These are phyloP conservation scores for Chaetomium sp. DNA, from an alignment of 2,329 filamentous ascomycete genomes.

Conservation along the genomic window DNA sequence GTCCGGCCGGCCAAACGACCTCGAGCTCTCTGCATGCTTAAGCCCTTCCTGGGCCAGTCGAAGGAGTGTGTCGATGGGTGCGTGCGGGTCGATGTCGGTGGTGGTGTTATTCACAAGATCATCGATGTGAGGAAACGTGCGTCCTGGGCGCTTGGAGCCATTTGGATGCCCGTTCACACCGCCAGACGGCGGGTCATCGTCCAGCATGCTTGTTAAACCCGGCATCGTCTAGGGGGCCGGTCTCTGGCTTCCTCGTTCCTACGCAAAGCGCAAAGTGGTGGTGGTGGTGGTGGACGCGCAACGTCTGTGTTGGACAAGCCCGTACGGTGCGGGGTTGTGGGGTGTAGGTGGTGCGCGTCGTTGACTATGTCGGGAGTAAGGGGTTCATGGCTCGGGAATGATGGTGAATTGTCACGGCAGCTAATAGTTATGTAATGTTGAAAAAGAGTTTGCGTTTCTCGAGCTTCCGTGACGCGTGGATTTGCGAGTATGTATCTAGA, in stretches of 20 bases:
- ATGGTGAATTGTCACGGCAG: background rate
- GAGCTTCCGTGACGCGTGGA: too few species aligned
- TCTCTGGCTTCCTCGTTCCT: background rate
- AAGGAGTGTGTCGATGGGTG: slow-evolving; percentile 48
- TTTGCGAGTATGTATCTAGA: too few species aligned
- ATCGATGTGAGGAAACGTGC: slow-evolving; percentile 46
- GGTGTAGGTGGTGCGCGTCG: background rate
- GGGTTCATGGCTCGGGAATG: background rate
- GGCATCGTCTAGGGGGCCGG: slow-evolving; percentile 12
- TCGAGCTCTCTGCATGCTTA: slow-evolving; percentile 53
- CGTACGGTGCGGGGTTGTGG: background rate
- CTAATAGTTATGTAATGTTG: background rate
- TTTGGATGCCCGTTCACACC: slow-evolving; percentile 7
- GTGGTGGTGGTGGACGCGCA: background rate
- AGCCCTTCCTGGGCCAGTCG: slow-evolving; percentile 47
- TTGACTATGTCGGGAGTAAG: background rate
- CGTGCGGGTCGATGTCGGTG: slow-evolving; percentile 40
- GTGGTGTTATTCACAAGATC: slow-evolving; percentile 41
- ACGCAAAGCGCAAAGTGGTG: background rate
- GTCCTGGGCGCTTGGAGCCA: slow-evolving; percentile 23
- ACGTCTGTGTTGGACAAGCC: too few species aligned
- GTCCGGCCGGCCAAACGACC: slow-evolving; percentile 62
- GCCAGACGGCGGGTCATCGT: slow-evolving; percentile 14
- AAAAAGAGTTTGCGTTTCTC: too few species aligned
- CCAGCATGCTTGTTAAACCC: slow-evolving; percentile 23